A percentile compares a stretch with the other conserved stretches of the same genome.
These are phyloP conservation scores for Vigna nakashimae DNA, from an alignment of 306 rosid genomes.

Conservation along the genomic window DNA sequence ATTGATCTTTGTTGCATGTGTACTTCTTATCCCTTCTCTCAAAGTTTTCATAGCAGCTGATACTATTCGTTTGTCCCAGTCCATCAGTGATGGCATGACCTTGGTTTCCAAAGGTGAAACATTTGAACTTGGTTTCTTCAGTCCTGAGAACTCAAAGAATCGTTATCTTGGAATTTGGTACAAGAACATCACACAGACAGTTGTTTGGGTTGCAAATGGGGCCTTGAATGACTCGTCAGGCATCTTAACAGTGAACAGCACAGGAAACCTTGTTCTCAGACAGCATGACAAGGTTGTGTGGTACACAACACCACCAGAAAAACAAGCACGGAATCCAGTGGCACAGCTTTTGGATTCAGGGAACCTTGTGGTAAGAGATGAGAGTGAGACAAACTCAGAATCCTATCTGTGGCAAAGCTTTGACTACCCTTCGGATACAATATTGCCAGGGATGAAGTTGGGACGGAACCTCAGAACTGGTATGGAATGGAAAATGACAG, in stretches of 20 bases:
- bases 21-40: constrained; percentile 10
- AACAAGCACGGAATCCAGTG: constrained; percentile 36
- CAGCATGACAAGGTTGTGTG: constrained; percentile 37
- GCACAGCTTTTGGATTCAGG: constrained; percentile 49
- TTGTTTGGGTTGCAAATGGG: constrained; percentile 76
- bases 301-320: constrained; percentile 40
- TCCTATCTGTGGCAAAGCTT: constrained; percentile 60
- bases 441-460: constrained; percentile 59
- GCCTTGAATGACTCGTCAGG: constrained; percentile 50
- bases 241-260: constrained; percentile 24
- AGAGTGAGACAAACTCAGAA: background rate
- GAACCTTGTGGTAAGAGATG: constrained; percentile 54
- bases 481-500: constrained; percentile 41
- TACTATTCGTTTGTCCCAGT: constrained; percentile 45
- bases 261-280: constrained; percentile 46
- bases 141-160: constrained; percentile 49
- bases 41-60: constrained; percentile 46
- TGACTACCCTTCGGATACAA: constrained; percentile 67
- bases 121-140: constrained; percentile 69
- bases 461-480: constrained; percentile 59
- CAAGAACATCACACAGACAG: constrained; percentile 45
- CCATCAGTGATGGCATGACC: constrained; percentile 45
- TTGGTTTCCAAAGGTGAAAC: constrained; percentile 51
- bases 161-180: constrained; percentile 70
- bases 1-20: background rate